Conservation (phyloP, 371 early-diverging fungal species). For the Actinomortierella ambigua region DNA sequence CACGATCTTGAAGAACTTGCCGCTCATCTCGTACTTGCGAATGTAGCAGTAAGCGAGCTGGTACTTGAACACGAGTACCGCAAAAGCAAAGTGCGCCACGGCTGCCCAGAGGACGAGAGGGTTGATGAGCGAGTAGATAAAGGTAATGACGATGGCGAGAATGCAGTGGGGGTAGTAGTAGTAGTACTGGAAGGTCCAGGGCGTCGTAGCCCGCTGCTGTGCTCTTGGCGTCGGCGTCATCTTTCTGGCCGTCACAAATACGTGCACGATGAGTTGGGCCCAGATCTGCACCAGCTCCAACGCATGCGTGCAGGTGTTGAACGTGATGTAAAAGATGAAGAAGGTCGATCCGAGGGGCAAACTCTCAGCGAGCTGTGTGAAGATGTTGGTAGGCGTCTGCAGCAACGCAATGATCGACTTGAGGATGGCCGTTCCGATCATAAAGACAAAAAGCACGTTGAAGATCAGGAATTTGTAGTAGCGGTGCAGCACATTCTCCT, state of each 20-base stretch:
- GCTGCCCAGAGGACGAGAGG: constrained; percentile 86
- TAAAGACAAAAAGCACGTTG: constrained; percentile 90
- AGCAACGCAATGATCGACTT: constrained; percentile 70
- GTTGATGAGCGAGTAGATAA: constrained; percentile 86
- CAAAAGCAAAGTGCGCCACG: constrained; percentile 75
- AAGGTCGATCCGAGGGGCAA: constrained; percentile 70
- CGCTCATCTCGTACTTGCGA: constrained; percentile 84
- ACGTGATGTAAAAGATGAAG: constrained; percentile 78
- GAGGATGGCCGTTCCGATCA: constrained; percentile 82
- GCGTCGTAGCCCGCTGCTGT: constrained; percentile 60
- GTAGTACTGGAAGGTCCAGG: constrained; percentile 78
- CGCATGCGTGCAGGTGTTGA: constrained; percentile 77
- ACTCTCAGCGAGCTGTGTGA: constrained; percentile 25
- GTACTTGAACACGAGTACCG: constrained; percentile 81
- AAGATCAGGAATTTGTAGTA: constrained; percentile 89
- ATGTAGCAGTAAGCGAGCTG: constrained; percentile 86
- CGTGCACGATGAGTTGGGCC: constrained; percentile 46
- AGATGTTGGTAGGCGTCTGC: constrained; percentile 38
- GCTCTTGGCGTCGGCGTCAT: constrained; percentile 73
- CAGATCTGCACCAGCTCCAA: constrained; percentile 70
- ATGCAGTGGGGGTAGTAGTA: constrained; percentile 58
- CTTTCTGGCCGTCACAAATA: constrained; percentile 26
- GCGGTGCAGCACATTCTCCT: constrained; percentile 73
- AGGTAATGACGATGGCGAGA: constrained; percentile 80
- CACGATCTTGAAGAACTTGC: constrained; percentile 76